Percentiles rank a stretch among this genome's conserved stretches.
Evolutionary conservation across 2,329 filamentous ascomycete species (phyloP).

Genomic region (Fusarium vanettenii): DNA sequence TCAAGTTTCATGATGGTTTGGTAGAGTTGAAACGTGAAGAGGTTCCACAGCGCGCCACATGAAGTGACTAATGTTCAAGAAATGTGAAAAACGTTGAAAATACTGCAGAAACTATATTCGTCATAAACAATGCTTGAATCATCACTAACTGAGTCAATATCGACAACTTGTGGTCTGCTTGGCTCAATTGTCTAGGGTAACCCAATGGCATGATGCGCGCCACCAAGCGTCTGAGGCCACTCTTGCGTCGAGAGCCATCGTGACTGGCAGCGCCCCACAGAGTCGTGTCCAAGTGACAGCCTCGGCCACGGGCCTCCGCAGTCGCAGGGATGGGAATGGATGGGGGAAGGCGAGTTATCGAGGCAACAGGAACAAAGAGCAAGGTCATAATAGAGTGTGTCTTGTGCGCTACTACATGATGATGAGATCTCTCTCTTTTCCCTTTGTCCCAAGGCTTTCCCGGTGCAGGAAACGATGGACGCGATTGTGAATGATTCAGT

Average conservation of each 20-base stretch:
- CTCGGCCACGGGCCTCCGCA: slow-evolving; percentile 15
- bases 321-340: background rate
- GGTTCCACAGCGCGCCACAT: background rate
- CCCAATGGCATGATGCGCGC: slow-evolving; percentile 19
- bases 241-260: slow-evolving; percentile 20
- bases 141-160: background rate
- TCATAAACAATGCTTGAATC: background rate
- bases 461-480: background rate
- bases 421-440: background rate
- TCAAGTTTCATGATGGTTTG: background rate
- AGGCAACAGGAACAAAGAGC: slow-evolving; percentile 3
- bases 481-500: slow-evolving; percentile 16
- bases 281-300: slow-evolving; percentile 32
- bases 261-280: slow-evolving; percentile 23
- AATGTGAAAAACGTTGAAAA: background rate
- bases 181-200: slow-evolving; percentile 28
- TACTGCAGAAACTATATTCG: background rate
- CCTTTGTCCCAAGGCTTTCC: background rate
- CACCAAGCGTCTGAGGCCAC: slow-evolving; percentile 33
- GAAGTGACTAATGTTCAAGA: background rate
- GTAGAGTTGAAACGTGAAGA: background rate
- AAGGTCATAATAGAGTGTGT: background rate
- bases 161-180: slow-evolving; percentile 4
- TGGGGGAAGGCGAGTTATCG: background rate
- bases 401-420: background rate